These are phyloP conservation scores for Cordyceps tenuipes DNA, from an alignment of 2,329 filamentous ascomycete genomes.

Conservation along the genomic window DNA sequence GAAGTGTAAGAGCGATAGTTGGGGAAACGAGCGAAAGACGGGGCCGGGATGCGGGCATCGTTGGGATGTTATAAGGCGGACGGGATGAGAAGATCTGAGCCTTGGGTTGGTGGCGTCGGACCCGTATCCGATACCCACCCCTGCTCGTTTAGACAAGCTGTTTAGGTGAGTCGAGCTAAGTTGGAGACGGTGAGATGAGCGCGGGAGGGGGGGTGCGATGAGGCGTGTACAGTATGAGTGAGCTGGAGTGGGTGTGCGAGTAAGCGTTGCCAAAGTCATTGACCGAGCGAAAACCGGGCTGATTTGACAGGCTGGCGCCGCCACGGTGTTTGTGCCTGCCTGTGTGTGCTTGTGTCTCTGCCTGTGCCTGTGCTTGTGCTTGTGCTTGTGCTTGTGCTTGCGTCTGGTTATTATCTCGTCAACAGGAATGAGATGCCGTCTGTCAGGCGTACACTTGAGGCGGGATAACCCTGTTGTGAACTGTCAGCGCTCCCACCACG, in stretches of 20 bases:
- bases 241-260: conserved; percentile 9
- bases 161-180: background rate
- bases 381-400: too few species aligned
- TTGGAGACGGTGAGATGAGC: conserved; percentile 9
- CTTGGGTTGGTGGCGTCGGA: conserved; percentile 11
- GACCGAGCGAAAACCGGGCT: conserved; percentile 3
- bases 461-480: background rate
- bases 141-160: conserved; percentile 2
- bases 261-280: background rate
- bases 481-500: background rate
- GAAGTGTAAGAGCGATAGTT: background rate
- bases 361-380: too few species aligned
- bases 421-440: background rate
- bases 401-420: background rate
- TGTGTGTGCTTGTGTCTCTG: background rate
- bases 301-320: background rate
- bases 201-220: background rate
- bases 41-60: background rate
- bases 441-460: conserved; percentile 1
- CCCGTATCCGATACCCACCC: conserved; percentile 13
- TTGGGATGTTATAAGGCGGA: conserved; percentile 8
- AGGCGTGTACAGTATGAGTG: conserved; percentile 3
- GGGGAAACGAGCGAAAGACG: background rate
- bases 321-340: background rate
- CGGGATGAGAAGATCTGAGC: conserved; percentile 8